These are phyloP conservation scores for Onygenales sp. DNA, from an alignment of 2,329 filamentous ascomycete genomes.

Conservation along the genomic window DNA sequence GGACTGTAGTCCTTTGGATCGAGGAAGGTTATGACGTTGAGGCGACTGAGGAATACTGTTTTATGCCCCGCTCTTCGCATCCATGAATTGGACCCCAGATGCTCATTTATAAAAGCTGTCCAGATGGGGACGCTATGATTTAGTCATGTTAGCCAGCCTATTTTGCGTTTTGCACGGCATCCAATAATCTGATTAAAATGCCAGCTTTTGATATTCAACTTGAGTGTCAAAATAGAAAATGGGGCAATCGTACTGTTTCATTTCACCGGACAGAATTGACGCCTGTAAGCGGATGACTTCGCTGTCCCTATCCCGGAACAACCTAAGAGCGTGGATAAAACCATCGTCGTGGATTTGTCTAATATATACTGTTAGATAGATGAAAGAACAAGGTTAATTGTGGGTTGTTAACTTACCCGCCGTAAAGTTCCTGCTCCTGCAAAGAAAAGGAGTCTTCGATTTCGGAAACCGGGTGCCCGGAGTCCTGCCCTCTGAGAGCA, in stretches of 20 bases:
- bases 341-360: conserved; percentile 44
- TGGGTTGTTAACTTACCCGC: conserved; percentile 32
- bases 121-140: conserved; percentile 45
- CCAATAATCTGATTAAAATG: too few species aligned
- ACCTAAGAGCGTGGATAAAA: conserved; percentile 45
- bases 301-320: conserved; percentile 44
- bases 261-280: conserved; percentile 43
- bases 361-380: conserved; percentile 10
- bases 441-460: conserved; percentile 43
- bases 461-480: conserved; percentile 24
- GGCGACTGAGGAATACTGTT: conserved; percentile 39
- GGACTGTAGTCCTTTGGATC: conserved; percentile 39
- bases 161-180: too few species aligned
- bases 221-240: not conserved
- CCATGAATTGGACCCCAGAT: conserved; percentile 40
- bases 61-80: conserved; percentile 33
- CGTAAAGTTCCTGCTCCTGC: conserved; percentile 40
- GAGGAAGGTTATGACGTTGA: conserved; percentile 45
- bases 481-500: conserved; percentile 50
- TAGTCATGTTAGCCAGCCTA: not conserved
- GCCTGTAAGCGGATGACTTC: conserved; percentile 48
- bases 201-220: not conserved
- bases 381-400: not conserved
- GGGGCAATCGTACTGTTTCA: conserved; percentile 33
- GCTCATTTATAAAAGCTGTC: conserved; percentile 48